A percentile compares a stretch with the other conserved stretches of the same genome.
Evolutionary conservation across 768 basidiomycete species (phyloP).

Genomic region (Cantharellus anzutake): DNA sequence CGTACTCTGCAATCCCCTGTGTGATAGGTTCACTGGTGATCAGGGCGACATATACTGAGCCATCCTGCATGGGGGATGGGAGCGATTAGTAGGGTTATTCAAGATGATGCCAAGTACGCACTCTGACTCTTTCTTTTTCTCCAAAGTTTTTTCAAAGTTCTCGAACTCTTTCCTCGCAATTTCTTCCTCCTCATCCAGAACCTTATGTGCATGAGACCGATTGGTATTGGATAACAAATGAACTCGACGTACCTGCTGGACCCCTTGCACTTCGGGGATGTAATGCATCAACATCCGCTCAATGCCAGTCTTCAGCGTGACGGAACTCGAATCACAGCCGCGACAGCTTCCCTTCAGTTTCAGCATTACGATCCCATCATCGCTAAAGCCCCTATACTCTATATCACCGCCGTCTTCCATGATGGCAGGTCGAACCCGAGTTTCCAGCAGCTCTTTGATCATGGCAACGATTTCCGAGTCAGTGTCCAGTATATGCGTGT

Average conservation of each 20-base stretch:
- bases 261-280: constrained; percentile 85
- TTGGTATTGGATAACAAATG: background rate
- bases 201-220: constrained; percentile 24
- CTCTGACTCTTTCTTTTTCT: constrained; percentile 19
- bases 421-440: constrained; percentile 85
- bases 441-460: constrained; percentile 96
- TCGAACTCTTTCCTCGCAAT: constrained; percentile 76
- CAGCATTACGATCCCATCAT: constrained; percentile 50
- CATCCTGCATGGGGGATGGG: no score
- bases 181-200: constrained; percentile 76
- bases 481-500: constrained; percentile 81
- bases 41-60: no score
- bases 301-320: constrained; percentile 91
- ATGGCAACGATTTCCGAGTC: constrained; percentile 96
- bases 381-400: constrained; percentile 81
- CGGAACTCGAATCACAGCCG: constrained; percentile 84
- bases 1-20: no score
- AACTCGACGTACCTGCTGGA: constrained; percentile 47
- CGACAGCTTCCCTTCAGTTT: constrained; percentile 91
- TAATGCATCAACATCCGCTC: constrained; percentile 99
- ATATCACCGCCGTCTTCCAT: constrained; percentile 99
- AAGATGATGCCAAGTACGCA: no score
- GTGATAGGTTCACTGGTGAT: no score
- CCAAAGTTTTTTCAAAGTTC: constrained; percentile 62
- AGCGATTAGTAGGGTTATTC: no score